phyloP scores from a whole-genome alignment of 768 basidiomycete genomes.

The Mycena maculata region DNA sequence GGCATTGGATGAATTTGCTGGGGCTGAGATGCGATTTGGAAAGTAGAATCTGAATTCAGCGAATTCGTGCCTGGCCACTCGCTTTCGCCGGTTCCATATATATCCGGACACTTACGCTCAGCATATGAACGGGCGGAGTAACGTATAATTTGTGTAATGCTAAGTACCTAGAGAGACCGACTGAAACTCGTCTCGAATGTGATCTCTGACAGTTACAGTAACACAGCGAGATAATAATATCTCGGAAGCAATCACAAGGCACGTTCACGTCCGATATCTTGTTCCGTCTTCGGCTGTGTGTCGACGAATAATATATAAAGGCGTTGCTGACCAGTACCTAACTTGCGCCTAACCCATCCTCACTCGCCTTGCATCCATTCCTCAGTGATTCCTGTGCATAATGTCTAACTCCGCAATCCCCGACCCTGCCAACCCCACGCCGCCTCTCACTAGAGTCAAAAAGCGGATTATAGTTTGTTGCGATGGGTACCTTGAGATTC shows the following conservation, averaged over 20 bases:
- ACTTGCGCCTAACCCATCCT: too few relatives aligned
- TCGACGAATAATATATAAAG: neutral
- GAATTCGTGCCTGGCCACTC: too few relatives aligned
- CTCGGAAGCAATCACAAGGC: too few relatives aligned
- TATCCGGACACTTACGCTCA: too few relatives aligned
- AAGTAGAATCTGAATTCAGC: slow-evolving; percentile 54
- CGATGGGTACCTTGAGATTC: slow-evolving; percentile 65
- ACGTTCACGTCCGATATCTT: too few relatives aligned
- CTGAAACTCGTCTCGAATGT: too few relatives aligned
- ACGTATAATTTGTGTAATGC: neutral
- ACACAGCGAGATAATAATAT: too few relatives aligned
- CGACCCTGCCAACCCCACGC: slow-evolving; percentile 10
- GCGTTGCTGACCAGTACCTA: too few relatives aligned
- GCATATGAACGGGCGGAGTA: too few relatives aligned
- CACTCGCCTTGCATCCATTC: neutral
- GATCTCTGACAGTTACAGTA: too few relatives aligned
- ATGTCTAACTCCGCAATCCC: neutral
- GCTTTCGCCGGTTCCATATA: too few relatives aligned
- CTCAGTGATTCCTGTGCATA: neutral
- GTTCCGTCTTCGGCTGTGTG: too few relatives aligned
- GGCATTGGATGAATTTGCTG: slow-evolving; percentile 79
- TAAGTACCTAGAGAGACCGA: neutral
- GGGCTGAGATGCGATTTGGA: slow-evolving; percentile 83
- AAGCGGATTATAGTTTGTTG: slow-evolving; percentile 81
- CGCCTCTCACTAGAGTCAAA: slow-evolving; percentile 38